Evolutionary conservation across 1,139 yeast species (phyloP).

Genomic region (Ogataea hybrid): DNA sequence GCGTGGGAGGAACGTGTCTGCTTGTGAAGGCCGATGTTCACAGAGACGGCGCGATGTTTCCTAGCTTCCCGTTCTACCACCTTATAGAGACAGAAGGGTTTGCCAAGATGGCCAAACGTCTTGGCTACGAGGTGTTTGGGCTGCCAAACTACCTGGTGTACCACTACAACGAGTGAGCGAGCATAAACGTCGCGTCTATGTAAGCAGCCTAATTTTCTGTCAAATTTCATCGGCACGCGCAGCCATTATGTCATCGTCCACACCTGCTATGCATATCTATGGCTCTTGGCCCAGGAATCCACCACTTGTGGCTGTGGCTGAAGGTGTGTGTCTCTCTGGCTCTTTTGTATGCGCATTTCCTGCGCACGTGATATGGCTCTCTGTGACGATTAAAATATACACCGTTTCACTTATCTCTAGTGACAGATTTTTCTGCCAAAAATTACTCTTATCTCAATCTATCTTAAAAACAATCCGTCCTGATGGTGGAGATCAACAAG

Average conservation of each 20-base stretch:
- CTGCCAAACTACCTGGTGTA: constrained; percentile 91
- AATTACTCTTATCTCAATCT: constrained; percentile 2
- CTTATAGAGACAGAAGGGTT: constrained; percentile 97
- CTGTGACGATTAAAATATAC: background rate
- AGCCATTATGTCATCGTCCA: background rate
- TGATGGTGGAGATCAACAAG: constrained; percentile 13
- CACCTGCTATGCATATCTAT: background rate
- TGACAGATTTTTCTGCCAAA: constrained; percentile 6
- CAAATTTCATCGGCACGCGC: background rate
- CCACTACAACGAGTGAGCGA: constrained; percentile 65
- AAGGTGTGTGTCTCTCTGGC: background rate
- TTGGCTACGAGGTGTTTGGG: constrained; percentile 89
- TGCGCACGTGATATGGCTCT: background rate
- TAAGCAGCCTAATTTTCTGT: background rate
- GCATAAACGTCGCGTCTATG: background rate
- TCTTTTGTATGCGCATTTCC: background rate
- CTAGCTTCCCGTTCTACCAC: constrained; percentile 95
- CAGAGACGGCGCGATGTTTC: constrained; percentile 99
- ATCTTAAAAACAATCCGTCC: background rate
- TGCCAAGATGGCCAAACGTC: constrained; percentile 95
- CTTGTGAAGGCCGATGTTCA: constrained; percentile 96
- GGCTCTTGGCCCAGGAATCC: background rate
- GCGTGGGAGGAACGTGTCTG: constrained; percentile 97
- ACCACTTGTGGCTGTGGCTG: background rate
- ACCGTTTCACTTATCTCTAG: constrained; percentile 7